Evolutionary conservation across 192 early-diverging fungal genomes (phyloP).

Genomic region (Diversispora eburnea): DNA sequence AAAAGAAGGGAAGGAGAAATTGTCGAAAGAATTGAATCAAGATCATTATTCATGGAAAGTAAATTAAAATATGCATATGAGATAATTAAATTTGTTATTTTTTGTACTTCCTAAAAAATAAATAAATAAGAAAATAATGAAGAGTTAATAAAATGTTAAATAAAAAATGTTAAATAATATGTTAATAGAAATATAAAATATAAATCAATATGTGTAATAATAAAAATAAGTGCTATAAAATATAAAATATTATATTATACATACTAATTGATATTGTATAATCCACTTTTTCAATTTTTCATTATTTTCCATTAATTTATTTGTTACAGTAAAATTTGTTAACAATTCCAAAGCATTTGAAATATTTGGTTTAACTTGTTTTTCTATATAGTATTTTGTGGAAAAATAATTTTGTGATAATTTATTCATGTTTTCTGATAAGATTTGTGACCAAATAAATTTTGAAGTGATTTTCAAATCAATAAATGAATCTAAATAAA

Average conservation of each 20-base stretch:
- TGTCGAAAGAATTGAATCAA: constrained; percentile 46
- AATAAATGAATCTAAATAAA: not conserved
- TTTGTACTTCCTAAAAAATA: constrained; percentile 27
- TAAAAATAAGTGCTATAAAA: too few species aligned
- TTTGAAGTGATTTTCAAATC: constrained; percentile 41
- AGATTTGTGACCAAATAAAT: constrained; percentile 62
- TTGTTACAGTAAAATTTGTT: constrained; percentile 26
- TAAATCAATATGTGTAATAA: too few species aligned
- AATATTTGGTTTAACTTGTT: constrained; percentile 53
- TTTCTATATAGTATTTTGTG: constrained; percentile 55
- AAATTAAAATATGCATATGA: constrained; percentile 48
- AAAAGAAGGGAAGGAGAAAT: constrained; percentile 39
- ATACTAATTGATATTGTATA: constrained; percentile 31
- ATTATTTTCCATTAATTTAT: constrained; percentile 25
- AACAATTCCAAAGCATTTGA: constrained; percentile 48
- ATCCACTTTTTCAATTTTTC: constrained; percentile 45
- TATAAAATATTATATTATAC: too few species aligned
- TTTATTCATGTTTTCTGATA: constrained; percentile 60
- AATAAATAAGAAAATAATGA: not conserved
- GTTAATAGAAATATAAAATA: too few species aligned
- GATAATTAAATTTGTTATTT: constrained; percentile 37
- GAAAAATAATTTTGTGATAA: constrained; percentile 63
- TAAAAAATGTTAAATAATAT: too few species aligned
- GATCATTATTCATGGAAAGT: constrained; percentile 51
- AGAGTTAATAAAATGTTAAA: too few species aligned